Evolutionary conservation across 345 rosid species (phyloP), one percentile per base, ranked within the genome.

Genomic region (Pistacia integerrima): DNA sequence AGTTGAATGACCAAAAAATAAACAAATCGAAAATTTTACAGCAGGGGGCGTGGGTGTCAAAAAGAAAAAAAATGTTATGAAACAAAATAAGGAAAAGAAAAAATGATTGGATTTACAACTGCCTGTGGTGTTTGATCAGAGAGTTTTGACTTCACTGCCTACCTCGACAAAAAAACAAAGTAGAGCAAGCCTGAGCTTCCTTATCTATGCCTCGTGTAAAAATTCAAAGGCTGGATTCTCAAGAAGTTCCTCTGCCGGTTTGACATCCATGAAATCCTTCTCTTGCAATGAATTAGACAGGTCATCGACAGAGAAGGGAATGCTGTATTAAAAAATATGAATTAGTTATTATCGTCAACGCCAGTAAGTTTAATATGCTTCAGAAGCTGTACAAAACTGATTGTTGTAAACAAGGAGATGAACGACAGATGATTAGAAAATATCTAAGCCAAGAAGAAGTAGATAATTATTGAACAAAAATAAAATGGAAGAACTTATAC

Each of bases 301-400:
- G 75, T 96, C 99, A 11, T 97, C 98, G 12, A 94, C 88, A 20
- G 99, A 94, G 92, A 94, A 97, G 44, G 97, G 99, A 77, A 94
- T 97, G 89, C 98, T 91, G 97, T 67, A 9, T 54, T 58, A 56
- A 41, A 36, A 81, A 68, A 49, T 17, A 51, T 38, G 49, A 65
- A 77, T 83, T 60, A 80, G 74, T 77, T 44, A 8, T n/a, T 20
- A 56, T 12, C 25, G 18, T 38, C 12, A 4, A 38, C 5, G 55
- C 20, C 28, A 41, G 17, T 4, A 5, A 30, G 18, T 20, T 13
- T 41, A 25, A 54, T 33, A 25, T 6, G 59, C 65, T 44, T 8
- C 55, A 69, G 12, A 67, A 46, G 55, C 36, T 35, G 16, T 35
- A 16, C 13, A 35, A 63, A 8, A 64, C 30, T 64, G 30, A 10